Evolutionary conservation across 306 rosid genomes (phyloP).

Genomic region (Prinsepia uniflora): DNA sequence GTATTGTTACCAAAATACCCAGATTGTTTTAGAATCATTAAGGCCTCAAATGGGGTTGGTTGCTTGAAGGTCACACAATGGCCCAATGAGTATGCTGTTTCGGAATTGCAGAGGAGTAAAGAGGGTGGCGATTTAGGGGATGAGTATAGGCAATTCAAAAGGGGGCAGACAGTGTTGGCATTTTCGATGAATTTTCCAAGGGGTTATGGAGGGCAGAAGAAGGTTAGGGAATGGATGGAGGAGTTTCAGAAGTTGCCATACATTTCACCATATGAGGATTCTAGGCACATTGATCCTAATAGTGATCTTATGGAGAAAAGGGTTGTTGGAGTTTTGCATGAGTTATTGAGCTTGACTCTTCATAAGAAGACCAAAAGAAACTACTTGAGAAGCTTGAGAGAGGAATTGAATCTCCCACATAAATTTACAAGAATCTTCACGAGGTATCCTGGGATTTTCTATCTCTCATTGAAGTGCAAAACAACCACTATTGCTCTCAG

Average conservation of each 20-base stretch:
- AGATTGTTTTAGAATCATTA: slow-evolving; percentile 45
- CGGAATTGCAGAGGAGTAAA: slow-evolving; percentile 64
- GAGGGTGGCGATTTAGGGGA: slow-evolving; percentile 35
- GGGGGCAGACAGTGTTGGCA: slow-evolving; percentile 57
- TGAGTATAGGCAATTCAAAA: slow-evolving; percentile 65
- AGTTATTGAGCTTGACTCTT: slow-evolving; percentile 65
- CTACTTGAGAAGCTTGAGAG: slow-evolving; percentile 76
- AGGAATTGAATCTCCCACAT: slow-evolving; percentile 81
- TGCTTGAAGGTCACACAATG: slow-evolving; percentile 41
- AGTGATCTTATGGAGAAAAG: slow-evolving; percentile 97
- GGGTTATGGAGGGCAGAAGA: slow-evolving; percentile 81
- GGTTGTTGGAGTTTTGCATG: slow-evolving; percentile 86
- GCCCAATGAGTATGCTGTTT: slow-evolving; percentile 61
- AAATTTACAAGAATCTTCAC: slow-evolving; percentile 85
- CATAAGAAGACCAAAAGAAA: slow-evolving; percentile 94
- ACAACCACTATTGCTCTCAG: slow-evolving; percentile 68
- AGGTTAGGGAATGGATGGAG: slow-evolving; percentile 87
- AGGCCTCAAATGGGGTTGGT: slow-evolving; percentile 46
- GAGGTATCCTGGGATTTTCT: slow-evolving; percentile 78
- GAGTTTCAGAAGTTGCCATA: slow-evolving; percentile 88
- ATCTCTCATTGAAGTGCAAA: slow-evolving; percentile 83
- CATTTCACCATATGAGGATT: slow-evolving; percentile 69
- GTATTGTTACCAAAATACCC: slow-evolving; percentile 58
- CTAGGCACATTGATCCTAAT: slow-evolving; percentile 55
- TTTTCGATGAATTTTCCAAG: slow-evolving; percentile 81